Percentiles rank a stretch among this genome's conserved stretches.
Evolutionary conservation across 495 filamentous ascomycete species (phyloP).

Genomic region (Platismatia glauca): DNA sequence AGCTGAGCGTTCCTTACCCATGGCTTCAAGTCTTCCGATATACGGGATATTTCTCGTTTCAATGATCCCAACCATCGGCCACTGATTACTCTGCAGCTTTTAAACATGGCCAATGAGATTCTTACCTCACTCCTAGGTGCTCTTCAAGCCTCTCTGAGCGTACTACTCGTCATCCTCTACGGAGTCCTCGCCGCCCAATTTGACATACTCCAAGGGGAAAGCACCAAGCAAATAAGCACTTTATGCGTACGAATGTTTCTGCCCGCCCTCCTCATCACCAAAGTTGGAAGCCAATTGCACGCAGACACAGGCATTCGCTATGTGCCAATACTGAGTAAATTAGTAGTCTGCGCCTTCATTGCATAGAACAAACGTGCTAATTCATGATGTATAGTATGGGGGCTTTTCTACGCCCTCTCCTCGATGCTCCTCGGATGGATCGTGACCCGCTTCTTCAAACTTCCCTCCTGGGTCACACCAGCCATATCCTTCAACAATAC

Average conservation of each 20-base stretch:
- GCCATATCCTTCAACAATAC: slow-evolving; percentile 73
- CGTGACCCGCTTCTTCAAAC: slow-evolving; percentile 38
- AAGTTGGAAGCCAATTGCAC: slow-evolving; percentile 59
- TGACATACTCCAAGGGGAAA: slow-evolving; percentile 44
- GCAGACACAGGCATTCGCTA: slow-evolving; percentile 47
- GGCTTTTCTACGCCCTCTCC: slow-evolving; percentile 43
- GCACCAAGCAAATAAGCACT: slow-evolving; percentile 55
- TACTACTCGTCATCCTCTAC: slow-evolving; percentile 58
- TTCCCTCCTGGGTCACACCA: slow-evolving; percentile 59
- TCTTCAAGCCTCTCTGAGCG: slow-evolving; percentile 60
- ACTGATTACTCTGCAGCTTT: not conserved
- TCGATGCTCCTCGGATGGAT: slow-evolving; percentile 46
- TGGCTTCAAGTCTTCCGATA: no score
- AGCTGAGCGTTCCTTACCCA: not conserved
- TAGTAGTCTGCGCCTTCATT: not conserved
- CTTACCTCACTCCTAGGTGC: slow-evolving; percentile 53
- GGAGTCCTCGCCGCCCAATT: slow-evolving; percentile 52
- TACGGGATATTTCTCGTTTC: no score
- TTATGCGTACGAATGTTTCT: slow-evolving; percentile 62
- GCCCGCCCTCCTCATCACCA: slow-evolving; percentile 59
- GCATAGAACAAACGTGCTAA: not conserved
- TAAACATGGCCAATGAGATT: slow-evolving; percentile 16
- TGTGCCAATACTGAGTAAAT: slow-evolving; percentile 41
- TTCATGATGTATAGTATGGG: slow-evolving; percentile 40
- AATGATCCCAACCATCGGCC: not conserved